A percentile compares a stretch with the other conserved stretches of the same genome.
phyloP scores from a whole-genome alignment of 2,329 filamentous ascomycete species.

The Diaporthe ampelina region DNA sequence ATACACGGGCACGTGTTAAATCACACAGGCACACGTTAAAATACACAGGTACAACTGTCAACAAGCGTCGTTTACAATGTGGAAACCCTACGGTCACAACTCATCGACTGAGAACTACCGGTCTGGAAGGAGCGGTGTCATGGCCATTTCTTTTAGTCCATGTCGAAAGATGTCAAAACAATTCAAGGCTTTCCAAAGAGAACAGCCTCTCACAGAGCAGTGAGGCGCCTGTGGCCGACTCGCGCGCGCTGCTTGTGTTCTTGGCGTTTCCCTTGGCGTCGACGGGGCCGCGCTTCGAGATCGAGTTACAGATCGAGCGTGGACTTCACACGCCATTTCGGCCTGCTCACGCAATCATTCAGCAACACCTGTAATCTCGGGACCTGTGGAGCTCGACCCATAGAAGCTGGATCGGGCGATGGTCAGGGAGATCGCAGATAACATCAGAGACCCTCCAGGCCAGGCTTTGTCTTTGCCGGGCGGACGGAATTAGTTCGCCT shows the following conservation, averaged over 20 bases:
- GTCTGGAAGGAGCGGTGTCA: not conserved
- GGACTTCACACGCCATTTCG: too few relatives aligned
- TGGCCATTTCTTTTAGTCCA: not conserved
- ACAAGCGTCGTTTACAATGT: not conserved
- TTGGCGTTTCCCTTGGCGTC: slow-evolving; percentile 54
- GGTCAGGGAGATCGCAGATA: too few relatives aligned
- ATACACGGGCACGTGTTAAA: not conserved
- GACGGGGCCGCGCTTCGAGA: slow-evolving; percentile 35
- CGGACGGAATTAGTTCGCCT: too few relatives aligned
- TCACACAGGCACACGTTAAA: not conserved
- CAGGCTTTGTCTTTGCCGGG: too few relatives aligned
- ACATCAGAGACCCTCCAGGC: too few relatives aligned
- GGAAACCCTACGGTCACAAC: not conserved
- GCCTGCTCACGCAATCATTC: too few relatives aligned
- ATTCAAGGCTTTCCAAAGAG: too few relatives aligned
- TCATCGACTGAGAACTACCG: not conserved
- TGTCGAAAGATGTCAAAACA: too few relatives aligned
- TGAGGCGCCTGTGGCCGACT: slow-evolving; percentile 48
- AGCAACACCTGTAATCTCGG: too few relatives aligned
- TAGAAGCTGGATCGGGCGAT: too few relatives aligned
- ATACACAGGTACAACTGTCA: not conserved
- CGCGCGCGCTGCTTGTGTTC: slow-evolving; percentile 46
- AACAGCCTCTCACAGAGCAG: slow-evolving; percentile 53
- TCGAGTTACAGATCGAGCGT: too few relatives aligned
- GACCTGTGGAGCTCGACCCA: too few relatives aligned